Evolutionary conservation across 78 protist genomes (phyloP), one percentile per base, ranked within the genome.

Genomic region (Salpingoeca rosetta): DNA sequence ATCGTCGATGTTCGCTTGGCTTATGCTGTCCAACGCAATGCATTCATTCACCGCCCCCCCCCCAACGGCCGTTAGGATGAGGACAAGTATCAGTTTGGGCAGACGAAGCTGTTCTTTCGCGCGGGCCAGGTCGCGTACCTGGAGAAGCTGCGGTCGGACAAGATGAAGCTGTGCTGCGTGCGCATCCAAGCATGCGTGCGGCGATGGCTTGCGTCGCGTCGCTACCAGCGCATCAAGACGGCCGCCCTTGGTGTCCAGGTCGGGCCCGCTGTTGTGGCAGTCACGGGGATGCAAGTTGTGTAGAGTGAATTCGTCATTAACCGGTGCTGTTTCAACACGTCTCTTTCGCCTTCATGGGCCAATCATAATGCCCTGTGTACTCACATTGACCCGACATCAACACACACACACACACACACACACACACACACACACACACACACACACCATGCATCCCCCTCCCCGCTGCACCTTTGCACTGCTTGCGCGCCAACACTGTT

Each of bases 61-160:
- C n/a, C n/a, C n/a, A n/a, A n/a, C n/a, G n/a, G n/a, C n/a, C n/a
- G n/a, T n/a, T n/a, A n/a, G 35, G 86, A 84, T 38, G 77, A 24
- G 22, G 88, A 80, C 72, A 35, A 72, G 57, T 86, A 43, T 56
- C 89, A 81, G 85, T 31, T 80, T 1, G 89, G 89, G 39, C 80
- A 72, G 39, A 86, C 84, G 25, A 86, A 86, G 81, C 31, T 80
- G 51, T 86, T 80, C 45, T 45, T 86, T 24, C 89, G 89, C 38
- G 89, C 89, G 1, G 89, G 89, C 74, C 79, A 81, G 85, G 76
- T 85, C 37, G 84, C 80, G 40, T 1, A 65, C 2, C 76, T 85
- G 3, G 88, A 85, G 78, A 44, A 57, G 72, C 35, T 17, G 56
- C 81, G 88, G 40, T 24, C 7, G 57, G 76, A 43, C 51, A 1